Evolutionary conservation across 768 basidiomycete genomes (phyloP).

Genomic region (Russula griseocarnosa): DNA sequence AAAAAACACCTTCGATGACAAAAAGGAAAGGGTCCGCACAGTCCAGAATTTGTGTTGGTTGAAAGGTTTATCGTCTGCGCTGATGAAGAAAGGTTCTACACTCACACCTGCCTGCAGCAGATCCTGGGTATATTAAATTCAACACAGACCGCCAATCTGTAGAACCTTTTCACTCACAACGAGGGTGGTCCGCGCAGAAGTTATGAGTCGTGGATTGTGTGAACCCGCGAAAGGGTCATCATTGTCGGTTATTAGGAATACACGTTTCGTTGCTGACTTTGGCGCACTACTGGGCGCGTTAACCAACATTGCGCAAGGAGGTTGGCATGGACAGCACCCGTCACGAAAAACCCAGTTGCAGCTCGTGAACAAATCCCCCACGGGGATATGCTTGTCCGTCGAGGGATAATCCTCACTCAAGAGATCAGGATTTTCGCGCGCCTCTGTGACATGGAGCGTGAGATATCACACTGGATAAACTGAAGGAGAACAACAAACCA

Average conservation of each 20-base stretch:
- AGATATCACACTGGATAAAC: background rate
- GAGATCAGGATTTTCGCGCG: slow-evolving; percentile 57
- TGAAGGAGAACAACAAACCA: slow-evolving; percentile 42
- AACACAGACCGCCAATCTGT: background rate
- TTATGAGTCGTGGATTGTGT: slow-evolving; percentile 56
- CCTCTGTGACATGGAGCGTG: slow-evolving; percentile 43
- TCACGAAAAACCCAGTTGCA: slow-evolving; percentile 89
- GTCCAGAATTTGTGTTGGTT: slow-evolving; percentile 74
- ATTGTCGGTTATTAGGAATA: slow-evolving; percentile 91
- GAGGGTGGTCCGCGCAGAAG: slow-evolving; percentile 68
- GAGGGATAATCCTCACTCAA: slow-evolving; percentile 64
- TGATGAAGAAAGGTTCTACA: slow-evolving; percentile 89
- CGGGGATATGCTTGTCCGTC: slow-evolving; percentile 55
- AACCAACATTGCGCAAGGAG: background rate
- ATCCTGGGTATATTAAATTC: slow-evolving; percentile 48
- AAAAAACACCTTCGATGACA: background rate
- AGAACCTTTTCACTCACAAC: slow-evolving; percentile 43
- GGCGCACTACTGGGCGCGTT: slow-evolving; percentile 51
- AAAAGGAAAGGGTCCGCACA: slow-evolving; percentile 41
- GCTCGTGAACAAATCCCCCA: slow-evolving; percentile 87
- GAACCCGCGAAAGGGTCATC: slow-evolving; percentile 65
- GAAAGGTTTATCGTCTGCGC: slow-evolving; percentile 61
- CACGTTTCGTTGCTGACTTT: slow-evolving; percentile 85
- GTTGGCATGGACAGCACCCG: slow-evolving; percentile 49
- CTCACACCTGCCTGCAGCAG: slow-evolving; percentile 71